These are phyloP conservation scores for Aaosphaeria arxii DNA, from an alignment of 2,329 filamentous ascomycete species.

Conservation along the genomic window DNA sequence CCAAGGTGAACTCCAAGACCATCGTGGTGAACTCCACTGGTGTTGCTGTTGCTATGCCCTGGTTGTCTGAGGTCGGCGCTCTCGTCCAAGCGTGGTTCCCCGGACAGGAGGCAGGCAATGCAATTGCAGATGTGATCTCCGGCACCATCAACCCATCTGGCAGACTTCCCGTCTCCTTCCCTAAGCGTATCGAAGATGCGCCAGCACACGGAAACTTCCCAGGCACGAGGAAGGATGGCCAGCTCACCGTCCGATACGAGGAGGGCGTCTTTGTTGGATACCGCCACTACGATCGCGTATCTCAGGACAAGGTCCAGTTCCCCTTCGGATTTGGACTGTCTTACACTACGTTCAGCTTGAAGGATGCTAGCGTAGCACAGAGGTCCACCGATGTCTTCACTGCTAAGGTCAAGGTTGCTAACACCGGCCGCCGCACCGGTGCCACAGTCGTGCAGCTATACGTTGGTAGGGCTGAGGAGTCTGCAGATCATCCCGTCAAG, in stretches of 20 bases:
- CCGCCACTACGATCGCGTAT: constrained; percentile 58
- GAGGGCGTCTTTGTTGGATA: constrained; percentile 57
- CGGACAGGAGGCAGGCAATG: constrained; percentile 42
- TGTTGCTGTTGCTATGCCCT: constrained; percentile 71
- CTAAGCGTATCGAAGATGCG: constrained; percentile 32
- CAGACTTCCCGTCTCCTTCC: constrained; percentile 39
- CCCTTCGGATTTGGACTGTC: constrained; percentile 40
- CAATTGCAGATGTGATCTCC: constrained; percentile 40
- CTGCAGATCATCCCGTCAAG: constrained; percentile 56
- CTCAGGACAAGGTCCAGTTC: constrained; percentile 48
- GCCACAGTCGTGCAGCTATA: neutral
- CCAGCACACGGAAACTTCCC: constrained; percentile 39
- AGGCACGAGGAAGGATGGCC: constrained; percentile 41
- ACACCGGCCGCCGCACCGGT: neutral
- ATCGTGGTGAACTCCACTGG: constrained; percentile 76
- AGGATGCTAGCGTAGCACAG: constrained; percentile 56
- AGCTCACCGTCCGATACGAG: constrained; percentile 61
- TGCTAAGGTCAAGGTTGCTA: neutral
- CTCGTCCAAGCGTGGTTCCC: constrained; percentile 44
- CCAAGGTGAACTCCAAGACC: constrained; percentile 65
- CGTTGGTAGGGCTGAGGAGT: constrained; percentile 3
- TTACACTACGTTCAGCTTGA: constrained; percentile 41
- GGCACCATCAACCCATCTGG: constrained; percentile 40
- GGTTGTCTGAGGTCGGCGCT: constrained; percentile 49
- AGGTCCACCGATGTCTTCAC: constrained; percentile 53